Evolutionary conservation across 805 yeast species (phyloP), one percentile per base, ranked within the genome.

Genomic region (Lachancea fermentati): DNA sequence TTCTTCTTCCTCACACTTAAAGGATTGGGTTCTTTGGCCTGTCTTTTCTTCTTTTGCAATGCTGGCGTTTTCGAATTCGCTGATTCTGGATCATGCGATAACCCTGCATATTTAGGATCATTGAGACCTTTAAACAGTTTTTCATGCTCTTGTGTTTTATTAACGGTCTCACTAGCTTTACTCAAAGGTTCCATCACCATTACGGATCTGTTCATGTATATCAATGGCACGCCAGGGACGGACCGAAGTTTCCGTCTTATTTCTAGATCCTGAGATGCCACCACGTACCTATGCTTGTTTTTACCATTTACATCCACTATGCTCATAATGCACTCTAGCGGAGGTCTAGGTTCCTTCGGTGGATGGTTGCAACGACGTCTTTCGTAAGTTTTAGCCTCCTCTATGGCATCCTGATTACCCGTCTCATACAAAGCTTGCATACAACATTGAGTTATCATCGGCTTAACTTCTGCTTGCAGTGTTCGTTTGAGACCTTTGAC

Each of bases 171-270:
- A 32, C 91, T 82, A 5, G 85, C 85, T 29, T 73, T 74, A 38
- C 95, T 84, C 50, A 88, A 66, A 5, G 97, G 96, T 63, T 93
- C 98, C 93, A 93, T 79, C 19, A 93, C 80, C 91, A 93, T 85
- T 13, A 93, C 98, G 1, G 96, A 78, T 45, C 96, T 72, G 55
- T 84, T 81, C 77, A 93, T 79, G 60, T 84, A 89, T 7, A 91
- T 68, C 48, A 93, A 62, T 1, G 98, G 98, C 1, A 87, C 83
- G 9, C 96, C 98, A 0, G 98, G 95, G 8, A 88, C 69, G 22
- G 68, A 68, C 49, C 97, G 73, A 45, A 93, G 68, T 35, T 69
- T 67, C 41, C 76, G 74, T 50, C 98, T 74, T 39, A 89, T 67
- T 19, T 75, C 71, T 17, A 76, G 74, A 52, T 85, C 79, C 57